A percentile compares a stretch with the other conserved stretches of the same genome.
phyloP scores from a whole-genome alignment of 768 basidiomycete species.

The Amanita rimosa region DNA sequence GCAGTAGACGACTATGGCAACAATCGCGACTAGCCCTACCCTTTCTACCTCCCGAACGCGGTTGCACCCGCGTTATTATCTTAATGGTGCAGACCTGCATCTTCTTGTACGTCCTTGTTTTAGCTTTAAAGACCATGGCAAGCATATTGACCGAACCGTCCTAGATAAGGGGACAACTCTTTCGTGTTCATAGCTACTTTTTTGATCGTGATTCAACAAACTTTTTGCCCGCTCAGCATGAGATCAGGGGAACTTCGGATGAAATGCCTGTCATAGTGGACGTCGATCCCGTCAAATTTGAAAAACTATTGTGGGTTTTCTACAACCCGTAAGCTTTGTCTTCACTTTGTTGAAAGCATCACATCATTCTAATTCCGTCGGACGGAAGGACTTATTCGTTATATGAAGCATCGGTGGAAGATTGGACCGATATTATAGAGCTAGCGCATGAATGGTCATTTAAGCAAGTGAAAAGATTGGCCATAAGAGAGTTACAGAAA shows the following conservation, averaged over 20 bases:
- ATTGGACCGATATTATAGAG: constrained; percentile 44
- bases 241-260: constrained; percentile 16
- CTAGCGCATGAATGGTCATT: constrained; percentile 50
- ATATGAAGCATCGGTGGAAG: constrained; percentile 34
- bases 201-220: constrained; percentile 38
- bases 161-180: constrained; percentile 35
- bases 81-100: constrained; percentile 36
- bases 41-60: background rate
- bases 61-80: constrained; percentile 27
- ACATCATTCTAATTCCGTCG: background rate
- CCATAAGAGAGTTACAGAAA: constrained; percentile 43
- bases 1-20: no score
- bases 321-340: constrained; percentile 43
- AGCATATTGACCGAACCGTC: constrained; percentile 1
- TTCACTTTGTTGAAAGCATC: background rate
- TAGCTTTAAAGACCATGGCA: background rate
- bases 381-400: constrained; percentile 39
- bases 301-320: constrained; percentile 48
- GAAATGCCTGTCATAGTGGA: constrained; percentile 27
- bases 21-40: background rate
- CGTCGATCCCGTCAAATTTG: constrained; percentile 35
- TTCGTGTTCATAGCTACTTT: constrained; percentile 41
- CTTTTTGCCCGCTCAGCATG: constrained; percentile 18
- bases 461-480: constrained; percentile 35
- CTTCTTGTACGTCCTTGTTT: constrained; percentile 26